Base-by-base conservation (phyloP, 1,139 yeast species). In the Hyphopichia buzzinii region DNA sequence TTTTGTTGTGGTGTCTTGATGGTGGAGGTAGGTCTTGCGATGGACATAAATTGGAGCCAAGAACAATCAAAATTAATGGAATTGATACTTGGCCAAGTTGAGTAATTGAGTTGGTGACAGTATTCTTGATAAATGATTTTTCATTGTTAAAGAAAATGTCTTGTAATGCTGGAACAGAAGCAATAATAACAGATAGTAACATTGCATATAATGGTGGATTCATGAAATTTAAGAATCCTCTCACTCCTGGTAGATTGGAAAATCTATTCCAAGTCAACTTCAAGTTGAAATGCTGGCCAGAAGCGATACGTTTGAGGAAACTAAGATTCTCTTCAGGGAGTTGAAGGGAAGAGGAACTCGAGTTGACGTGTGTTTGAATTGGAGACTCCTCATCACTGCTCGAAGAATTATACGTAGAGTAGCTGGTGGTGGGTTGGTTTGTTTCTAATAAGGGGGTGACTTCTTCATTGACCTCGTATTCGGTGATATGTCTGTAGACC, bases 121-220 rank as follows among this genome's bases (percentile, higher is more conserved):
- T 90, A 47, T 83, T 81, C 50, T 84, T 81, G 21, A 88, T 57
- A 53, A 92, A 89, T 2, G 61, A 47, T 3, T 53, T 52, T 11
- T 55, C 62, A 16, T 61, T 53, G 36, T 76, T 78, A 59, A 84
- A 90, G 44, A 90, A 76, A 38, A 76, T 72, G 33, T 70, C 63
- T 52, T 87, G 87, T 21, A 90, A 56, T 2, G 72, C 65, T 3
- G 95, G 88, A 13, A 87, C 70, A 1, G 94, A 78, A 1, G 97
- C 98, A 37, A 92, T 90, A 17, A 86, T 44, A 14, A 92, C 80
- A 8, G 97, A 82, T 1, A 83, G 61, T 17, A 87, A 59, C 97
- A 92, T 92, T 10, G 97, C 83, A 72, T 89, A 92, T 43, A 92
- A 68, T 8, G 98, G 98, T 8, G 97, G 97, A 59, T 92, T 92